A percentile compares a stretch with the other conserved stretches of the same genome.
These are phyloP conservation scores for sorghum (Sorghum bicolor) DNA, from an alignment of 176 grass and related monocot genomes.

Conservation along the genomic window DNA sequence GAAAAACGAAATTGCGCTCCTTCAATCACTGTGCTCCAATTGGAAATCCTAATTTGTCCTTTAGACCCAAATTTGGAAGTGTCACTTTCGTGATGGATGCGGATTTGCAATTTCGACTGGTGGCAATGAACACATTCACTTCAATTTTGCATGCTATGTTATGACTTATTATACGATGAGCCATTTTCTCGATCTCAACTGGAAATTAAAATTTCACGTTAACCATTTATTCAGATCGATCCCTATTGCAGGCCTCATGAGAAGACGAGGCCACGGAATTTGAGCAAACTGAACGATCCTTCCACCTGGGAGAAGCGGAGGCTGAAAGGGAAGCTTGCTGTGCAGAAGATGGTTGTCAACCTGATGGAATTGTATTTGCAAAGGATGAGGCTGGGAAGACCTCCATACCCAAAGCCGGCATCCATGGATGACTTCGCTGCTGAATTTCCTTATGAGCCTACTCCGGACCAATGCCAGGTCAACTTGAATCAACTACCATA, in stretches of 20 bases:
- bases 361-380: slow-evolving; percentile 95
- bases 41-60: background rate
- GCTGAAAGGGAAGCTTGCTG: slow-evolving; percentile 86
- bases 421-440: slow-evolving; percentile 65
- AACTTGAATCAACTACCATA: background rate
- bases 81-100: background rate
- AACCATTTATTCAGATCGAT: slow-evolving; percentile 66
- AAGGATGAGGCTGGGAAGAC: slow-evolving; percentile 75
- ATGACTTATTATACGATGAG: background rate
- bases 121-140: background rate
- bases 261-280: slow-evolving; percentile 66
- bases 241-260: slow-evolving; percentile 72
- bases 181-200: background rate
- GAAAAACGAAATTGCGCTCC: background rate
- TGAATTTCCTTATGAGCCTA: slow-evolving; percentile 88
- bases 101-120: background rate
- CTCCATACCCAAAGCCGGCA: slow-evolving; percentile 51
- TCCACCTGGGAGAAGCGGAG: slow-evolving; percentile 84
- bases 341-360: slow-evolving; percentile 98
- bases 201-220: slow-evolving; percentile 45
- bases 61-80: background rate
- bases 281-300: slow-evolving; percentile 86
- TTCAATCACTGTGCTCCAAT: background rate
- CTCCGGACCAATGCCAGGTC: slow-evolving; percentile 86
- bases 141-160: background rate